Evolutionary conservation across 2,329 filamentous ascomycete genomes (phyloP), one percentile per base, ranked within the genome.

Genomic region (Dryadomyces quercus-mongolicae): DNA sequence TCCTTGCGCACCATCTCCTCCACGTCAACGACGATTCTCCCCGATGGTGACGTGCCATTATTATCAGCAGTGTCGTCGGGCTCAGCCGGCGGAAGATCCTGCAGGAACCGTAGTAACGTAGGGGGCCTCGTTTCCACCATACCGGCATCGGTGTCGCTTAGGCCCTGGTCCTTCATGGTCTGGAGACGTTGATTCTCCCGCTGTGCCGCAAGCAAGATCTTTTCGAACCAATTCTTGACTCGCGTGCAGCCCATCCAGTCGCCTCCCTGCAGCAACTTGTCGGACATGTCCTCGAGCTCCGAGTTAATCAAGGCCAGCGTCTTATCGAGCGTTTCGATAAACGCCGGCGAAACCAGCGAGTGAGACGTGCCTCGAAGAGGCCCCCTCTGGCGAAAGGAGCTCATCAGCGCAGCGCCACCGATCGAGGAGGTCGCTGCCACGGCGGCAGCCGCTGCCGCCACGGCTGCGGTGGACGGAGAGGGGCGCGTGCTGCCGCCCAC

Each of bases 221-320:
- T 54, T 12, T 47, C 55, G 9, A 60, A 46, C 56, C 52, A 59
- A 9, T 10, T 40, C 1, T 18, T 42, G 21, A 58, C 54, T 31
- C 56, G 56, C 2, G 42, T 18, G 5, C 43, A 55, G 5, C 56
- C 56, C 1, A 53, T 49, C 54, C 55, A 59, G 55, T 60, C 57
- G n/a, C 57, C 56, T 3, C 55, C 55, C 36, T 57, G 59, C 36
- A 60, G 46, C 43, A 59, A 25, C 46, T 56, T 56, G 52, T 60
- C 59, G 0, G 55, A 56, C 56, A 60, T 51, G n/a, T 55, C 57
- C 9, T 60, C 57, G 1, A 60, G 56, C 52, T 59, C 59, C 7
- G 42, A 38, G 43, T 58, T 55, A 15, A 56, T 53, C 10, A 48
- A 38, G 4, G 20, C 48, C 5, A 60, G 52, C 1, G 53, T 56